Evolutionary conservation across 345 rosid genomes (phyloP).

Genomic region (Abelmoschus esculentus): DNA sequence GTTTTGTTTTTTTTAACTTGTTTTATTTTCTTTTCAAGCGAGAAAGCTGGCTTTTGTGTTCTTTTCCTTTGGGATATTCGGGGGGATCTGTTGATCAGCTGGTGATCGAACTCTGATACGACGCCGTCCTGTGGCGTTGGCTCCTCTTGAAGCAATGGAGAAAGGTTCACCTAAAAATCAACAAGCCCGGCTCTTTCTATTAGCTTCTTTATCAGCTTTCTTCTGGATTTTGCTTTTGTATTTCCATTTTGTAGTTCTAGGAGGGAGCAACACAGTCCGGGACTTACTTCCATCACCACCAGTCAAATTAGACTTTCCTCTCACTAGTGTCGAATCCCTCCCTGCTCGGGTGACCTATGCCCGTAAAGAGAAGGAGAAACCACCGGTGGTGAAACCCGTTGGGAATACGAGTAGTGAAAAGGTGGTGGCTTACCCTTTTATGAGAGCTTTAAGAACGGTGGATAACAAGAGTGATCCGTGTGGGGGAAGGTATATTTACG

Average conservation of each 20-base stretch:
- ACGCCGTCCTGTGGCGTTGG: conserved; percentile 49
- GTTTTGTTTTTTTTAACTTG: no score
- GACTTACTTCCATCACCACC: conserved; percentile 15
- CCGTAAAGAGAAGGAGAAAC: conserved; percentile 2
- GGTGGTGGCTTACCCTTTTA: conserved; percentile 39
- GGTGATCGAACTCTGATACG: conserved; percentile 38
- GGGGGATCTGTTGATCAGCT: conserved; percentile 6
- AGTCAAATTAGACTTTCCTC: conserved; percentile 22
- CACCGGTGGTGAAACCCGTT: not conserved
- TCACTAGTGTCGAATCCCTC: conserved; percentile 18
- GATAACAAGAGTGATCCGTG: conserved; percentile 79
- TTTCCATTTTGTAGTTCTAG: conserved; percentile 58
- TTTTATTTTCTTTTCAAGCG: conserved; percentile 8
- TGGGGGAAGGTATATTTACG: conserved; percentile 76
- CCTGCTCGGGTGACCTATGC: conserved; percentile 21
- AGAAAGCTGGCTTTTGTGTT: conserved; percentile 9
- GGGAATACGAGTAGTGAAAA: not conserved
- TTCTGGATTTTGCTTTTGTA: conserved; percentile 69
- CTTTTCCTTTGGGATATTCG: not conserved
- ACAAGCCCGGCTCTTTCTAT: conserved; percentile 39
- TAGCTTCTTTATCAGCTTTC: conserved; percentile 40
- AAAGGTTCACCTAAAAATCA: conserved; percentile 55
- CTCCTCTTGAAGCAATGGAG: conserved; percentile 41
- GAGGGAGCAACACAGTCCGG: conserved; percentile 19
- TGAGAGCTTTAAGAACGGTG: conserved; percentile 57